Conservation (phyloP, 1,284 basidiomycete genomes). For the Irpex sp. region DNA sequence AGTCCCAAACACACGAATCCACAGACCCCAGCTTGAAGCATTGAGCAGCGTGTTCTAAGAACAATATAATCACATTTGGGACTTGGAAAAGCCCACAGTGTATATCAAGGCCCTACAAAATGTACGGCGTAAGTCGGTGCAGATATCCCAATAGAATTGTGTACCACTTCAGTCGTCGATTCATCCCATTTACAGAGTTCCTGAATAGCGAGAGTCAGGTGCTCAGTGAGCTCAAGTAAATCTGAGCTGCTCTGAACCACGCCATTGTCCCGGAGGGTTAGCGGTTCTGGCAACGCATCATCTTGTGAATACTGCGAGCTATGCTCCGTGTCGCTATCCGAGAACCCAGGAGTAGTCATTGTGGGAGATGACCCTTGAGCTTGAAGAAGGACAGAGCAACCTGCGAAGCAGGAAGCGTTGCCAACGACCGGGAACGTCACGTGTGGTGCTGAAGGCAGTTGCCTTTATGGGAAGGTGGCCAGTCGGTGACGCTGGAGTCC, state of each 20-base stretch:
- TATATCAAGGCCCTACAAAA: conserved; percentile 29
- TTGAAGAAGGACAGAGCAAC: too few relatives aligned
- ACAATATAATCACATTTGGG: conserved; percentile 32
- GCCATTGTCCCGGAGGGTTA: not conserved
- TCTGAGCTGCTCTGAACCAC: too few relatives aligned
- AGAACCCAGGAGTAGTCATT: not conserved
- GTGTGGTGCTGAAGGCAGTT: too few relatives aligned
- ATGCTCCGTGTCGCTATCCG: not conserved
- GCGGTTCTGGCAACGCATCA: not conserved
- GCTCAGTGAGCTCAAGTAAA: not conserved
- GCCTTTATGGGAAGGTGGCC: too few relatives aligned
- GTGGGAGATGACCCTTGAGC: not conserved
- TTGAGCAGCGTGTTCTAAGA: conserved; percentile 28
- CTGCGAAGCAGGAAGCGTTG: too few relatives aligned
- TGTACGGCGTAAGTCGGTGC: not conserved
- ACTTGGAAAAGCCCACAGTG: conserved; percentile 32
- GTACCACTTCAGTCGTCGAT: not conserved
- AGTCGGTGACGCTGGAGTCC: too few relatives aligned
- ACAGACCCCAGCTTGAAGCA: not conserved
- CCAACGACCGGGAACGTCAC: too few relatives aligned
- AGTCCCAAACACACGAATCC: not conserved
- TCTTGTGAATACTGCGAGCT: not conserved
- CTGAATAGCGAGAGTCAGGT: not conserved
- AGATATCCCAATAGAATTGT: not conserved
- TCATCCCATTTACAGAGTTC: not conserved